Base-by-base conservation (phyloP, 768 basidiomycete genomes). In the Amanita polypyramis region DNA sequence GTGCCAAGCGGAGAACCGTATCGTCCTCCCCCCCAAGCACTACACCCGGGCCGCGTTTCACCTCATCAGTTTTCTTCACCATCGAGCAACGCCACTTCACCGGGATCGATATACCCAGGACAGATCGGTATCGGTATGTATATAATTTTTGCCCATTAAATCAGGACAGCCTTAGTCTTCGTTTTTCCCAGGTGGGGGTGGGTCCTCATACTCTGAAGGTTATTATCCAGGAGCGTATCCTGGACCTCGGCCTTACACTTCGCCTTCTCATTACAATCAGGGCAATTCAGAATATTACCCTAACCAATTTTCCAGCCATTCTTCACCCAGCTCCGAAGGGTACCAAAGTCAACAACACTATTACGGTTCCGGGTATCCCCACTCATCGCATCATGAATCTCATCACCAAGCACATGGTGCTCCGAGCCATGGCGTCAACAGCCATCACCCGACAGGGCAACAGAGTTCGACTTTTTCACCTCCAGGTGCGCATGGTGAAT, bases 181-280 rank as follows among this genome's bases (percentile, higher is more conserved):
- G 14, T 45, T 40, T 12, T 11, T 36, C 17, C 6, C 40, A 35
- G 34, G 50, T 38, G 47, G 43, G 25, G 45, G 39, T 30, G 20
- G 21, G 10, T 48, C 51, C 17, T 45, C 47, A 12, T 52, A 52
- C 53, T 52, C 47, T 9, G 49, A 34, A 9, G 29, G 29, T 19
- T 27, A 40, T 20, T 17, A 17, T n/a, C 10, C 41, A 8, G 41
- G 12, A 29, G 27, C 15, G 4, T 19, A 7, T 35, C n/a, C 33
- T 29, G 46, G 36, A 25, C 33, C 48, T 42, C 19, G 40, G 38
- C 34, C 48, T 40, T 27, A 41, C 20, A 19, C 17, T 36, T 34
- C 48, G 21, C 20, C 34, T 2, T 29, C 48, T 7, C 17, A n/a
- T 10, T 17, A 35, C 19, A 5, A 27, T 34, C 41, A 40, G 6